These are phyloP conservation scores for Trichoderma sp. DNA, from an alignment of 2,329 filamentous ascomycete species.

Conservation along the genomic window DNA sequence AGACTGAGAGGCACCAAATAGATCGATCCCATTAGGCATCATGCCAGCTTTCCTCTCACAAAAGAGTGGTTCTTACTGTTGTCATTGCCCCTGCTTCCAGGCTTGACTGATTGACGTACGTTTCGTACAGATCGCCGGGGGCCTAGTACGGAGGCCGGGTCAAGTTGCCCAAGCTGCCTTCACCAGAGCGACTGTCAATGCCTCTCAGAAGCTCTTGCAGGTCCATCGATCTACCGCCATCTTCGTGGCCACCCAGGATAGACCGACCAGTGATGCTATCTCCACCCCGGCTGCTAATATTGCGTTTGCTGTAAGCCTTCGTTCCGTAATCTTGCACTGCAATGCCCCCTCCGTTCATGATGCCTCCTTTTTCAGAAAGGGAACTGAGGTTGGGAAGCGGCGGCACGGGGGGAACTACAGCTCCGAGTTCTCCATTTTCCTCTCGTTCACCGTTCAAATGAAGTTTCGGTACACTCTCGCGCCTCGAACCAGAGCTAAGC, in stretches of 20 bases:
- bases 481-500: conserved; percentile 47
- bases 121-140: not conserved
- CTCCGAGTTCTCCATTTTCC: conserved; percentile 30
- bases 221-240: conserved; percentile 44
- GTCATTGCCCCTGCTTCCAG: not conserved
- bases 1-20: not conserved
- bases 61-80: not conserved
- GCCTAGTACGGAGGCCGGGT: conserved; percentile 54
- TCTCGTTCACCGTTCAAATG: conserved; percentile 34
- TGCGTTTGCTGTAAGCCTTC: conserved; percentile 39
- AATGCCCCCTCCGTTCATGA: conserved; percentile 32
- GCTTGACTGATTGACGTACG: not conserved
- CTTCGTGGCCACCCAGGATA: conserved; percentile 38
- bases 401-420: conserved; percentile 57
- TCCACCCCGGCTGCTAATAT: conserved; percentile 46
- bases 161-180: conserved; percentile 49
- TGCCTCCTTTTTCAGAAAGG: conserved; percentile 35
- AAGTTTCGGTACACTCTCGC: conserved; percentile 34
- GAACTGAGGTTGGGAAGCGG: conserved; percentile 49
- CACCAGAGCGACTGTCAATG: conserved; percentile 52
- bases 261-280: conserved; percentile 43
- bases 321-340: conserved; percentile 42
- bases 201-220: conserved; percentile 52
- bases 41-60: not conserved
- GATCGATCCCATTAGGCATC: not conserved